Base-by-base conservation (phyloP, 352 stramenopile species). In the Phytophthora lateralis region DNA sequence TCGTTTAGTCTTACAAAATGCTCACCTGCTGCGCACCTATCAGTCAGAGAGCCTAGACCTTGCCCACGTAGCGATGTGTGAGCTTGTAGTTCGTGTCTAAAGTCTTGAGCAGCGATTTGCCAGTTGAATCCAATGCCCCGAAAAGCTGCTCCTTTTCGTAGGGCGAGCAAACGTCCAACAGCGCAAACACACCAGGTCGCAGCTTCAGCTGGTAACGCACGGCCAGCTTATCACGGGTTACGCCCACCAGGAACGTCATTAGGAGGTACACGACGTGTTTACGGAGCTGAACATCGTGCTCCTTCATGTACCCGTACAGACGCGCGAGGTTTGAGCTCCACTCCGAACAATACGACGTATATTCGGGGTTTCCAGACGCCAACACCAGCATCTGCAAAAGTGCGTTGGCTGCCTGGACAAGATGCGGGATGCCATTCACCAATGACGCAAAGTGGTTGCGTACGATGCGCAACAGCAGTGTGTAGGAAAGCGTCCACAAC, bases 141-240 rank as follows among this genome's bases (percentile, higher is more conserved):
- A 89, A 96, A 6, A 96, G 76, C 54, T 96, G 87, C 29, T 96
- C 87, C 61, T 94, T 94, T 43, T 96, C 87, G 63, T 82, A 90
- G 37, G 73, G 61, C 17, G 87, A 96, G 65, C 87, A 96, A 53
- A 94, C 87, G 53, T 94, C 87, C 1, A 96, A 64, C 47, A 96
- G 66, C 20, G 81, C 78, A 66, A 89, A 96, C 4, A 94, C 69
- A 20, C 87, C 87, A 0, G 85, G 80, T 8, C 84, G 78, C 1
- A 96, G 44, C 55, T 88, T 89, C 20, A 85, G 80, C 48, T 93
- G 83, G 20, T 90, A 74, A 14, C 57, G 60, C 6, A 88, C 62
- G 4, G 82, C 54, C 8, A 95, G 52, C 27, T 80, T 75, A 20
- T 89, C 82, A 6, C 84, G 76, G 7, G 78, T 88, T 11, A 89